Conservation (phyloP, 2,329 filamentous ascomycete genomes). For the Cercospora zeina region DNA sequence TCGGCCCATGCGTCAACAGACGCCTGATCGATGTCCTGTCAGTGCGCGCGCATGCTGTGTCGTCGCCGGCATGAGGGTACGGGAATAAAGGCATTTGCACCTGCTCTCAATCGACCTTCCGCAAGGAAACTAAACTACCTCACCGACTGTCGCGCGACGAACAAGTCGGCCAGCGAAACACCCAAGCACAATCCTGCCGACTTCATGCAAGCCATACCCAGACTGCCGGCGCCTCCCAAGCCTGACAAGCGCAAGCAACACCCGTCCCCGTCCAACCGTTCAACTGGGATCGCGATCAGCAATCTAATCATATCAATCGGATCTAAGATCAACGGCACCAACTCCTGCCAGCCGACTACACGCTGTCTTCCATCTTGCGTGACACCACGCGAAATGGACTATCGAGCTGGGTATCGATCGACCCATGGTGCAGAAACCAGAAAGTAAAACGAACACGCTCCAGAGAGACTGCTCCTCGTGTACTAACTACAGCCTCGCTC, state of each 20-base stretch:
- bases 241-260: not conserved
- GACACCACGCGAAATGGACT: not conserved
- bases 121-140: not conserved
- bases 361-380: not conserved
- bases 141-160: not conserved
- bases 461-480: not conserved
- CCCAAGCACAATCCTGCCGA: not conserved
- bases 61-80: too few relatives aligned
- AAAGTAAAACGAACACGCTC: not conserved
- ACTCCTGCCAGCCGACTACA: not conserved
- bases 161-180: not conserved
- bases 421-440: not conserved
- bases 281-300: not conserved
- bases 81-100: too few relatives aligned
- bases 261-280: not conserved
- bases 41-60: too few relatives aligned
- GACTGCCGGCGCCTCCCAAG: not conserved
- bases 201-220: not conserved
- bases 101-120: not conserved
- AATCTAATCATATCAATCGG: slow-evolving; percentile 10
- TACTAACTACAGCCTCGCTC: not conserved
- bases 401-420: not conserved
- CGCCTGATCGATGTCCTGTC: too few relatives aligned
- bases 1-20: too few relatives aligned
- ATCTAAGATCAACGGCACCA: slow-evolving; percentile 9